phyloP scores from a whole-genome alignment of 768 basidiomycete genomes.

The Rossbeevera mucosa region DNA sequence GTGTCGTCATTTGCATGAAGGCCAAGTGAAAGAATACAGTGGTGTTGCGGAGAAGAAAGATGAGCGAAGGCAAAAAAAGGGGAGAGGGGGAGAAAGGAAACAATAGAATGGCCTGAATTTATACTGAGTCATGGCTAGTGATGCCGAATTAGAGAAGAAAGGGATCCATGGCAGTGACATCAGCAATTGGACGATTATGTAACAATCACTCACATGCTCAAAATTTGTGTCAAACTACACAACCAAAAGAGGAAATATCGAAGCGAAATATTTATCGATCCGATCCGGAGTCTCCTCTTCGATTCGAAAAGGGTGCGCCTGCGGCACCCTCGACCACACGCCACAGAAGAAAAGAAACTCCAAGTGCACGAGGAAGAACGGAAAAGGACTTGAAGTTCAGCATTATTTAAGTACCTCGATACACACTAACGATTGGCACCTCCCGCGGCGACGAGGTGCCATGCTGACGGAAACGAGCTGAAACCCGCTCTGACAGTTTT shows the following conservation, averaged over 20 bases:
- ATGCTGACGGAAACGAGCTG: slow-evolving; percentile 11
- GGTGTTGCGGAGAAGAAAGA: background rate
- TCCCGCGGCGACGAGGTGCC: slow-evolving; percentile 9
- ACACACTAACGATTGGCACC: background rate
- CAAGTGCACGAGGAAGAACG: background rate
- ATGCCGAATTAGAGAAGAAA: slow-evolving; percentile 29
- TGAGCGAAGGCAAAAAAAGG: slow-evolving; percentile 6
- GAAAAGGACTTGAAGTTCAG: background rate
- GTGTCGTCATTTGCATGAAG: slow-evolving; percentile 21
- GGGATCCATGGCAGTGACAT: slow-evolving; percentile 31
- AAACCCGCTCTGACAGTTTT: background rate
- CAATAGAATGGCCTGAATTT: slow-evolving; percentile 21
- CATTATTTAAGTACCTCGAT: background rate
- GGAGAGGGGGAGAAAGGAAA: background rate
- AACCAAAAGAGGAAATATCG: slow-evolving; percentile 3
- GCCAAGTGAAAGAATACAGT: background rate
- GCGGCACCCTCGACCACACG: slow-evolving; percentile 11
- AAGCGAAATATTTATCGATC: slow-evolving; percentile 15
- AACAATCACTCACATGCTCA: slow-evolving; percentile 12
- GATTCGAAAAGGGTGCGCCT: background rate
- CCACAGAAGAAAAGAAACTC: slow-evolving; percentile 15
- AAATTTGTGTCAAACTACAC: slow-evolving; percentile 13
- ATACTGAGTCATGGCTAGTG: slow-evolving; percentile 23
- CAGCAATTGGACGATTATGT: slow-evolving; percentile 23
- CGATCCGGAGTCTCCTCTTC: slow-evolving; percentile 15